phyloP scores from a whole-genome alignment of 306 rosid genomes.

The Vigna reflexopilosa region DNA sequence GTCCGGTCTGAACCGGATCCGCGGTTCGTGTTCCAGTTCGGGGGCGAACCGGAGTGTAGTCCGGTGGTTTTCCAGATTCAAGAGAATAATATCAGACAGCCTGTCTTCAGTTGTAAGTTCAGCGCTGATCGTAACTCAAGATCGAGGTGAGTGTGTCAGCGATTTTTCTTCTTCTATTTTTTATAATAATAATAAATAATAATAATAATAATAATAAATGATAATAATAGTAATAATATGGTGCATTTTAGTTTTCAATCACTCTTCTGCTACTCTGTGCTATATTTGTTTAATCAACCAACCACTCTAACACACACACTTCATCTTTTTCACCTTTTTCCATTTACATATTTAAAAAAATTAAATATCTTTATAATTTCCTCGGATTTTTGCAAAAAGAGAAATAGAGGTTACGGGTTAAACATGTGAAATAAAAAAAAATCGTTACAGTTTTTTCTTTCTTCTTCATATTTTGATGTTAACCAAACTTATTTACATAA shows the following conservation, averaged over 20 bases:
- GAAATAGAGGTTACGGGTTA: too few relatives aligned
- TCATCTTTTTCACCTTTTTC: background rate
- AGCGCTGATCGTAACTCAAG: slow-evolving; percentile 89
- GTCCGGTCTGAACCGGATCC: slow-evolving; percentile 91
- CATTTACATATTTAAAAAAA: too few relatives aligned
- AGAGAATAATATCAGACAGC: slow-evolving; percentile 79
- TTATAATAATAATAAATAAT: too few relatives aligned
- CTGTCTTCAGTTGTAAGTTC: slow-evolving; percentile 93
- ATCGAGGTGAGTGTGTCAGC: slow-evolving; percentile 53
- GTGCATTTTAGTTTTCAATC: background rate
- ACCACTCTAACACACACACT: background rate
- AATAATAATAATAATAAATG: too few relatives aligned
- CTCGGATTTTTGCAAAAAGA: too few relatives aligned
- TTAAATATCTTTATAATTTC: too few relatives aligned
- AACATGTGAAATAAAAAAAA: too few relatives aligned
- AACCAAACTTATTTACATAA: too few relatives aligned
- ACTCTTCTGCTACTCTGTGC: background rate
- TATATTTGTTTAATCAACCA: background rate
- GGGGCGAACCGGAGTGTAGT: slow-evolving; percentile 95
- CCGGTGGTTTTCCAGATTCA: slow-evolving; percentile 93
- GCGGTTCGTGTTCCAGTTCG: slow-evolving; percentile 85
- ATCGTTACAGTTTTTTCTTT: background rate
- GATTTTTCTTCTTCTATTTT: background rate
- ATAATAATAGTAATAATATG: background rate
- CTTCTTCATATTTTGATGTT: background rate